A percentile compares a stretch with the other conserved stretches of the same genome.
These are phyloP conservation scores for Russula earlei DNA, from an alignment of 768 basidiomycete genomes.

Conservation along the genomic window DNA sequence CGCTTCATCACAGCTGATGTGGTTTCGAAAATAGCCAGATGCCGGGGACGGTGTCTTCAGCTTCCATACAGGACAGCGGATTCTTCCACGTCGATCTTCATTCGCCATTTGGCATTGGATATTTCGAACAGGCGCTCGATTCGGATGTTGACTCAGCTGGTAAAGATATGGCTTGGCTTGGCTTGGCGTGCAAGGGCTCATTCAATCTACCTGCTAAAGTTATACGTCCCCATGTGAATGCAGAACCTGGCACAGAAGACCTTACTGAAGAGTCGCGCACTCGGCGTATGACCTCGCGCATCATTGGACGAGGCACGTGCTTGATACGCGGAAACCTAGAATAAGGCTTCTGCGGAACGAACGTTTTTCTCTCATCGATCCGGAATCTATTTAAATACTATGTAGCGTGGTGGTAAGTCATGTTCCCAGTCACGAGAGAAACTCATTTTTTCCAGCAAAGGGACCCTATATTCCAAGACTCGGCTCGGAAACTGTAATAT, in stretches of 20 bases:
- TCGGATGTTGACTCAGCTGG: neutral
- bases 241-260: neutral
- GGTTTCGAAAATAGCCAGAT: neutral
- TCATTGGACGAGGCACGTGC: neutral
- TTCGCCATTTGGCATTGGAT: neutral
- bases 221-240: neutral
- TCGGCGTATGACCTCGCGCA: neutral
- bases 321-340: neutral
- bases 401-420: neutral
- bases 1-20: neutral
- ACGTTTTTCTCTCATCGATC: neutral
- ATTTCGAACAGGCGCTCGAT: neutral
- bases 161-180: neutral
- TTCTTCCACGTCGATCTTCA: neutral
- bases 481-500: neutral
- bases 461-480: neutral
- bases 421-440: neutral
- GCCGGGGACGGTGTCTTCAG: neutral
- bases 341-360: neutral
- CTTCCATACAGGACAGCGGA: neutral
- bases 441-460: neutral
- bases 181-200: neutral
- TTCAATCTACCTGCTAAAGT: neutral
- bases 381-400: neutral
- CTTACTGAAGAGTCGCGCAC: neutral